A percentile compares a stretch with the other conserved stretches of the same genome.
These are phyloP conservation scores for Xylariales sp. DNA, from an alignment of 2,329 filamentous ascomycete genomes.

Conservation along the genomic window DNA sequence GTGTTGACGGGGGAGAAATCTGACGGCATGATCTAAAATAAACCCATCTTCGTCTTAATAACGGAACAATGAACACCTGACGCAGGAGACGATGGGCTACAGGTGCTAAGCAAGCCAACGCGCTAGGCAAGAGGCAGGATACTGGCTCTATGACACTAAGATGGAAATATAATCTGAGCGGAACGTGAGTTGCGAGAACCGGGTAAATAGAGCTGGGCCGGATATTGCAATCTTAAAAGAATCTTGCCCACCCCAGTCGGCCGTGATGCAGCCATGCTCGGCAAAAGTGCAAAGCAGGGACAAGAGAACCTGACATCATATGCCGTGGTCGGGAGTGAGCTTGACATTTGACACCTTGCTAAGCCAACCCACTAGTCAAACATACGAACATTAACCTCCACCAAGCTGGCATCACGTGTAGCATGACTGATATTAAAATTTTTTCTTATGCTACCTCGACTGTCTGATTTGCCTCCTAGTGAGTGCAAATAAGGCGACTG, in stretches of 20 bases:
- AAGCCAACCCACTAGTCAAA: background rate
- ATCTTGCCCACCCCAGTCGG: conserved; percentile 7
- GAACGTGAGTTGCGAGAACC: conserved; percentile 35
- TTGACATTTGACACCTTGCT: background rate
- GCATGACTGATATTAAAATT: conserved; percentile 22
- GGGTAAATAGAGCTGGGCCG: conserved; percentile 31
- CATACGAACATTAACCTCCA: background rate
- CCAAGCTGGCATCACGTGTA: background rate
- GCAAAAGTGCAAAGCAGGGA: conserved; percentile 13
- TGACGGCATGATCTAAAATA: conserved; percentile 4
- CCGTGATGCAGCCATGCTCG: conserved; percentile 12
- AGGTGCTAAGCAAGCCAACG: conserved; percentile 11
- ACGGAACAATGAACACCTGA: conserved; percentile 4
- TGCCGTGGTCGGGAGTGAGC: background rate
- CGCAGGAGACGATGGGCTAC: background rate
- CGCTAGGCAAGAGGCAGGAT: conserved; percentile 28
- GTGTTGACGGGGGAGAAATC: background rate
- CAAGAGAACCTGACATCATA: background rate
- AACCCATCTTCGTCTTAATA: background rate
- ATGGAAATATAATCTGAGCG: conserved; percentile 16
- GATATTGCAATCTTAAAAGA: conserved; percentile 21
- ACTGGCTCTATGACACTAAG: conserved; percentile 24
- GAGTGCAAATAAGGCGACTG: conserved; percentile 39
- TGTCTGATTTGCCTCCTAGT: conserved; percentile 41
- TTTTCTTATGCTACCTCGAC: conserved; percentile 43